Conservation (phyloP, 306 rosid genomes). For the peach (Prunus persica) region DNA sequence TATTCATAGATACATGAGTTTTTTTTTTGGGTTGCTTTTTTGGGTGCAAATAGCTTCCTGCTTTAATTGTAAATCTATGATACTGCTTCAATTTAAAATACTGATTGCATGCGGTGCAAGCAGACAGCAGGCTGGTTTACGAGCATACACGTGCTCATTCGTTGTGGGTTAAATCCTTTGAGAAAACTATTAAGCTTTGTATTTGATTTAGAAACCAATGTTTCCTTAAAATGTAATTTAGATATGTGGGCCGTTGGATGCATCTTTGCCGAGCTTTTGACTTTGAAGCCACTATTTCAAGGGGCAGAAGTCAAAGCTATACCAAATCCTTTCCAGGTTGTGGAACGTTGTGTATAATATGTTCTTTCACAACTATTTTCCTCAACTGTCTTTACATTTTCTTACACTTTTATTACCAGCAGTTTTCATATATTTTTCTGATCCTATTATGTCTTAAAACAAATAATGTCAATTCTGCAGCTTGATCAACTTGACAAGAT, state of each 20-base stretch:
- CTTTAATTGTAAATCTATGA: not conserved
- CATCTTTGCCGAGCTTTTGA: conserved; percentile 97
- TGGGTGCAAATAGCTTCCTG: not conserved
- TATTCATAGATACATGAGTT: not conserved
- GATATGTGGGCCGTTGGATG: conserved; percentile 99
- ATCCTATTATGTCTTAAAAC: conserved; percentile 9
- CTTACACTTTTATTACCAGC: conserved; percentile 7
- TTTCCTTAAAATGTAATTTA: conserved; percentile 42
- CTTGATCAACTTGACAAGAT: conserved; percentile 98
- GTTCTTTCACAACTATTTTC: conserved; percentile 4
- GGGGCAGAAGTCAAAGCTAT: conserved; percentile 90
- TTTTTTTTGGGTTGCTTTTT: not conserved
- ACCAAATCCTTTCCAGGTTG: conserved; percentile 90
- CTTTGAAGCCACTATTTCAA: conserved; percentile 97
- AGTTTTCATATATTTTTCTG: not conserved
- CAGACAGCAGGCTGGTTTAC: not conserved
- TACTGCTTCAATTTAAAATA: not conserved
- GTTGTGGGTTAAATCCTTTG: not conserved
- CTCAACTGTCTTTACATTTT: conserved; percentile 2
- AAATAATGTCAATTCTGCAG: conserved; percentile 49
- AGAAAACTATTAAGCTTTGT: not conserved
- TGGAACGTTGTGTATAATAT: conserved; percentile 4
- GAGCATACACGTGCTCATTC: too few species aligned
- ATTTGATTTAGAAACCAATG: not conserved
- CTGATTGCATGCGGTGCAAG: too few species aligned